Evolutionary conservation across 805 yeast species (phyloP).

Genomic region (Starmera amethionina): DNA sequence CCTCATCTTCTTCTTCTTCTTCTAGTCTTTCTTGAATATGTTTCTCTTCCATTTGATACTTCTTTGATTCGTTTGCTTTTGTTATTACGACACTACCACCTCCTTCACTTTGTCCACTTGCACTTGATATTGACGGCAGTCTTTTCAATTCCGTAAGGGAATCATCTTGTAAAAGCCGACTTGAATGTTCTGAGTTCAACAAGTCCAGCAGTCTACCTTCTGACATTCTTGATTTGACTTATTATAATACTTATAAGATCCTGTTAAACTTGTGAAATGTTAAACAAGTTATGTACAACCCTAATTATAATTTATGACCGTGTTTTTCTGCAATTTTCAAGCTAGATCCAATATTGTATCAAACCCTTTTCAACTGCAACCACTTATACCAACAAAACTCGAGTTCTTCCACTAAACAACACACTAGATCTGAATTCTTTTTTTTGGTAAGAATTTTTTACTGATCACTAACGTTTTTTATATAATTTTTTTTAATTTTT

Average conservation of each 20-base stretch:
- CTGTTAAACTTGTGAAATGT: too few relatives aligned
- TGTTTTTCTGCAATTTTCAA: too few relatives aligned
- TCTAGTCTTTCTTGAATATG: not conserved
- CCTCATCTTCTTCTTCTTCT: slow-evolving; percentile 6
- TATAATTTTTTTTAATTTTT: too few relatives aligned
- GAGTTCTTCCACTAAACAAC: not conserved
- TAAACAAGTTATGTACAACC: not conserved
- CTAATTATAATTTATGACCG: too few relatives aligned
- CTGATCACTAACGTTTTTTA: too few relatives aligned
- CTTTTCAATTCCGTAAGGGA: slow-evolving; percentile 13
- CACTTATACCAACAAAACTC: not conserved
- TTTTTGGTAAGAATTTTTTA: not conserved
- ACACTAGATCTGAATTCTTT: not conserved
- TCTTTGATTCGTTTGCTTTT: not conserved
- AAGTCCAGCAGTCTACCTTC: slow-evolving; percentile 10
- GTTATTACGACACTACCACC: slow-evolving; percentile 11
- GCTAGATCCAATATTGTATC: too few relatives aligned
- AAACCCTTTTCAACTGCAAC: too few relatives aligned
- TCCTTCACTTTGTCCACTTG: slow-evolving; percentile 12
- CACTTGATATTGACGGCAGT: slow-evolving; percentile 9
- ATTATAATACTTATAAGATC: too few relatives aligned
- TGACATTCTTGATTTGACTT: slow-evolving; percentile 7
- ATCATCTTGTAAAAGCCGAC: slow-evolving; percentile 12
- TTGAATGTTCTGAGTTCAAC: slow-evolving; percentile 6
- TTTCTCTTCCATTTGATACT: slow-evolving; percentile 1